These are phyloP conservation scores for Plasmodium cynomolgi DNA, from an alignment of 169 alveolate genomes.

Conservation along the genomic window DNA sequence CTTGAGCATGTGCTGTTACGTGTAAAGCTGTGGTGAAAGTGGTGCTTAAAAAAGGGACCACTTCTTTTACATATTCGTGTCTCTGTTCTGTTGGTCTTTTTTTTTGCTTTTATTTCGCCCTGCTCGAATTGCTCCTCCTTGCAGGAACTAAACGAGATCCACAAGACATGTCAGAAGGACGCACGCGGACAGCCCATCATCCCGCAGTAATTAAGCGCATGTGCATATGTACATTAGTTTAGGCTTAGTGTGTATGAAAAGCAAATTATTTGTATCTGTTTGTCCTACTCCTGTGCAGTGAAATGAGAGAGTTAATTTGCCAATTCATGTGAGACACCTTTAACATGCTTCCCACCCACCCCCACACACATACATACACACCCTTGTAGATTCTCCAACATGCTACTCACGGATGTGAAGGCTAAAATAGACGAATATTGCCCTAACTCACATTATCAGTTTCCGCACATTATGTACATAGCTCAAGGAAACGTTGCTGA, in stretches of 20 bases:
- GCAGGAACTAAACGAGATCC: neutral
- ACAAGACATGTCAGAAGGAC: neutral
- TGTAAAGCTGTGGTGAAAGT: neutral
- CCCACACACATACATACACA: neutral
- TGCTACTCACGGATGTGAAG: slow-evolving; percentile 1
- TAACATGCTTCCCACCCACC: neutral
- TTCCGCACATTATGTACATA: neutral
- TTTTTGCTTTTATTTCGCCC: neutral
- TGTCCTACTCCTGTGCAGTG: neutral
- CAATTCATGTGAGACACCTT: neutral
- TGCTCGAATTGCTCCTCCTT: neutral
- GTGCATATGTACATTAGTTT: neutral
- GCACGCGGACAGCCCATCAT: neutral
- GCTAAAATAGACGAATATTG: neutral
- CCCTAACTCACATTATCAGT: neutral
- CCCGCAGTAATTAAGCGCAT: neutral
- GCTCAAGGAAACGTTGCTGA: neutral
- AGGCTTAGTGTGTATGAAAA: neutral
- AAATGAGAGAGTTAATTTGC: neutral
- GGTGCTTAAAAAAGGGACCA: neutral
- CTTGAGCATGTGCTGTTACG: neutral
- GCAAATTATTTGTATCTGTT: neutral
- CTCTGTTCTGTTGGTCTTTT: neutral
- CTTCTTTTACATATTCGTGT: neutral
- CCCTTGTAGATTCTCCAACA: slow-evolving; percentile 11